Conservation (phyloP, 371 early-diverging fungal genomes). For the Mortierella sp. region DNA sequence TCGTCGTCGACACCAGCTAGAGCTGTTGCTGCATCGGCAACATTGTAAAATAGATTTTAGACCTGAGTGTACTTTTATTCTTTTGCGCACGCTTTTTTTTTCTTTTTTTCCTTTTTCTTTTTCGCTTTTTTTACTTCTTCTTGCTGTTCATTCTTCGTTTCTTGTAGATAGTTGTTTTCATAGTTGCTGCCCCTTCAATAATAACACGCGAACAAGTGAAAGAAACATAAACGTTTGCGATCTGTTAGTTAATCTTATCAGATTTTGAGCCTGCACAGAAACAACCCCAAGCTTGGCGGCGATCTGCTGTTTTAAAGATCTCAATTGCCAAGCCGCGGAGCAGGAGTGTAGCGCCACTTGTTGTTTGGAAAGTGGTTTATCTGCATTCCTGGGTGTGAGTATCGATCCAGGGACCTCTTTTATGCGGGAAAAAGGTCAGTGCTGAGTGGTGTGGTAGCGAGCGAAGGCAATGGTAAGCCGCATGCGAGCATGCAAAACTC, state of each 20-base stretch:
- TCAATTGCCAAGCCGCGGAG: too few species aligned
- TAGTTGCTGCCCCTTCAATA: neutral
- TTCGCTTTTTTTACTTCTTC: neutral
- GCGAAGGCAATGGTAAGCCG: too few species aligned
- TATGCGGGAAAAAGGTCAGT: too few species aligned
- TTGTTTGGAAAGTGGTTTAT: too few species aligned
- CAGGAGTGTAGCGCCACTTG: too few species aligned
- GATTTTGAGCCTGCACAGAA: too few species aligned
- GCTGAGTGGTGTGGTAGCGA: too few species aligned
- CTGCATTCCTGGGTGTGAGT: too few species aligned
- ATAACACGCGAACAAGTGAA: neutral
- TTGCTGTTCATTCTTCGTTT: neutral
- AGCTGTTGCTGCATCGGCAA: slow-evolving; percentile 5
- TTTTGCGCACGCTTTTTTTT: neutral
- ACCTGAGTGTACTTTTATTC: neutral
- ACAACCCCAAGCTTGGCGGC: too few species aligned
- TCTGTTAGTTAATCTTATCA: neutral
- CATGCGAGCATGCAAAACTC: too few species aligned
- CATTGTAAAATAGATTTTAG: slow-evolving; percentile 12
- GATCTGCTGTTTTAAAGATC: too few species aligned
- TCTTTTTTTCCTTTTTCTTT: neutral
- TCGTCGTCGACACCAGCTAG: neutral
- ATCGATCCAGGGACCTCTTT: too few species aligned
- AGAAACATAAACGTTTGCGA: neutral
- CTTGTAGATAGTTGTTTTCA: neutral